A percentile compares a stretch with the other conserved stretches of the same genome.
These are phyloP conservation scores for Neopestalotiopsis sp. DNA, from an alignment of 2,329 filamentous ascomycete genomes.

Conservation along the genomic window DNA sequence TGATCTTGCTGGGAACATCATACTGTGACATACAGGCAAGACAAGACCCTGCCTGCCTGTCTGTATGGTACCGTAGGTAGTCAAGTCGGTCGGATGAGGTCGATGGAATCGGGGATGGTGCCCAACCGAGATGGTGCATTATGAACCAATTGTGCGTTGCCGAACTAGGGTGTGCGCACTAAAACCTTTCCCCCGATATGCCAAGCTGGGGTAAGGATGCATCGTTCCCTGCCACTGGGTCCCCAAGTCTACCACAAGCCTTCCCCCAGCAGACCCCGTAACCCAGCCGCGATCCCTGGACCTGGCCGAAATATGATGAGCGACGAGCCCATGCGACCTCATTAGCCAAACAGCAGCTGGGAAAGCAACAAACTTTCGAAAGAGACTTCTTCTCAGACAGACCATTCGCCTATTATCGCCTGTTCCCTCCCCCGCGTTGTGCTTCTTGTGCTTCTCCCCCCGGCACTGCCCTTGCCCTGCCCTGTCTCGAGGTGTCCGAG, in stretches of 20 bases:
- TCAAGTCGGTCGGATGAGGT: neutral
- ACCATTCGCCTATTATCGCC: neutral
- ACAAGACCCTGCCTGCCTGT: no score
- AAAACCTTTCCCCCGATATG: constrained; percentile 5
- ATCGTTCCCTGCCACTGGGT: neutral
- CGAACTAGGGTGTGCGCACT: constrained; percentile 3
- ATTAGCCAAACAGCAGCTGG: neutral
- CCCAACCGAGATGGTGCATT: neutral
- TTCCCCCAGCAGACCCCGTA: no score
- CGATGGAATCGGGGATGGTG: neutral
- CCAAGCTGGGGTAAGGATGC: constrained; percentile 11
- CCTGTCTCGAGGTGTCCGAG: constrained; percentile 6
- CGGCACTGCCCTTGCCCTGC: no score
- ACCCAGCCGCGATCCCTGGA: neutral
- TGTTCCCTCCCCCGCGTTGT: constrained; percentile 7
- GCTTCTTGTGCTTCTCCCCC: no score
- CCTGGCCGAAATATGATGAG: neutral
- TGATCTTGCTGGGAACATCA: no score
- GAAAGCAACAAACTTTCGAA: neutral
- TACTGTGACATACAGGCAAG: no score
- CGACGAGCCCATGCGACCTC: neutral
- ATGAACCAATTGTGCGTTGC: neutral
- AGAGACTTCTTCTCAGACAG: neutral
- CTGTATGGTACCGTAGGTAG: no score
- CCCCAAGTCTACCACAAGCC: neutral